Base-by-base conservation (phyloP, 148 eudicot genomes). In the Rhododendron molle region DNA sequence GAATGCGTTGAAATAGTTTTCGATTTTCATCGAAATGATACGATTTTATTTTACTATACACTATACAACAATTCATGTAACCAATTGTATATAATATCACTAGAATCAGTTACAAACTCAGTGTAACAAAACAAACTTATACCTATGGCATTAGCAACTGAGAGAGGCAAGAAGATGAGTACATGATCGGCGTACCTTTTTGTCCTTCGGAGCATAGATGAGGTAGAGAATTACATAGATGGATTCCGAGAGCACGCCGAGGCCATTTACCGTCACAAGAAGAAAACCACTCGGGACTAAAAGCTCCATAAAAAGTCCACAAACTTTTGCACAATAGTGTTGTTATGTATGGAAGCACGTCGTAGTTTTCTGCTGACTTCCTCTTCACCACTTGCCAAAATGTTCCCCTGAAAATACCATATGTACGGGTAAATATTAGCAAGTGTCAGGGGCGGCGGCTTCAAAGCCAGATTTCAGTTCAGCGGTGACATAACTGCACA, bases 261-360 rank as follows among this genome's bases (percentile, higher is more conserved):
- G 34, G 67, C 49, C 69, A 32, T 81, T 88, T 50, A 49, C 89
- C 4, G 85, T 88, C 5, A 88, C 72, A 3, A 74, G 78, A 74
- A 74, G 78, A 46, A 74, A 74, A 74, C 78, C 78, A 36, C 20
- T 36, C 18, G 47, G 78, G 60, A 69, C 84, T 44, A 78, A 65
- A 65, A 82, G 78, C 44, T 12, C 89, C 89, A 44, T 85, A 85
- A 13, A 88, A 83, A 2, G 85, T 76, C 89, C 89, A 88, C 32
- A 88, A 69, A 30, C 85, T 81, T 4, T 60, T 85, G 58, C 83
- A 49, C 79, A 88, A 71, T 3, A 88, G 76, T 15, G 87, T 82
- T 38, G 83, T 49, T 67, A 88, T 30, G 49, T 82, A 85, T 52
- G 89, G 87, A 67, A 85, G 84, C 10, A 72, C 85, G 12, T 88